Evolutionary conservation across 495 filamentous ascomycete species (phyloP), one percentile per base, ranked within the genome.

Genomic region (Penicillium longicatenatum): DNA sequence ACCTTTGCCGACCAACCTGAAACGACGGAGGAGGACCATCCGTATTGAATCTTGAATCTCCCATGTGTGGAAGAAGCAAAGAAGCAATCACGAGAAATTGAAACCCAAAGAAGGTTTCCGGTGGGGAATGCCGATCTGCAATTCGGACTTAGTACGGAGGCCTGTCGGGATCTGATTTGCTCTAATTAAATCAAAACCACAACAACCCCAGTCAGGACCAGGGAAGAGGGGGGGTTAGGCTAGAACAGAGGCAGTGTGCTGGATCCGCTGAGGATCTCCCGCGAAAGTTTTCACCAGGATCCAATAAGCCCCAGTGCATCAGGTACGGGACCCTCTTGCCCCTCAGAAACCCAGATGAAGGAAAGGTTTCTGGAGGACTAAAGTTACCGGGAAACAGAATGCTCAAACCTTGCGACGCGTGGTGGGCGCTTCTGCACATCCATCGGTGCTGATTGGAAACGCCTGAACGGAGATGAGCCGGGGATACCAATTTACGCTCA

Each of bases 261-360:
- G 57, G 74, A 75, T 75, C 74, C 74, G 61, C 69, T 64, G 69
- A 65, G 74, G 74, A 77, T 77, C 74, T 75, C 74, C 74, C 74
- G 74, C 62, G 68, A 73, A 70, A 64, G 66, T 75, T 75, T 70
- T 50, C 19, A 49, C 50, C 61, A 61, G 50, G 39, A 62, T 56
- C 59, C 62, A 70, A 70, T 69, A 54, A 68, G 63, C 65, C 65
- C 65, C 57, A 57, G 45, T 21, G 20, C 17, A 16, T 39, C 58
- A 65, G 64, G 54, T 53, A 68, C 60, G 65, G 57, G 62, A 57
- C 59, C 62, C 62, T 63, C 57, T 62, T 59, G 51, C 59, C 59
- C 55, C 54, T 58, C 46, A 52, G 37, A 65, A 52, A 37, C 31
- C 19, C 20, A 37, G 17, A 39, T 10, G 30, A 52, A 12, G 37